Conservation (phyloP, 768 basidiomycete species). For the Boletus vermiculosoides region DNA sequence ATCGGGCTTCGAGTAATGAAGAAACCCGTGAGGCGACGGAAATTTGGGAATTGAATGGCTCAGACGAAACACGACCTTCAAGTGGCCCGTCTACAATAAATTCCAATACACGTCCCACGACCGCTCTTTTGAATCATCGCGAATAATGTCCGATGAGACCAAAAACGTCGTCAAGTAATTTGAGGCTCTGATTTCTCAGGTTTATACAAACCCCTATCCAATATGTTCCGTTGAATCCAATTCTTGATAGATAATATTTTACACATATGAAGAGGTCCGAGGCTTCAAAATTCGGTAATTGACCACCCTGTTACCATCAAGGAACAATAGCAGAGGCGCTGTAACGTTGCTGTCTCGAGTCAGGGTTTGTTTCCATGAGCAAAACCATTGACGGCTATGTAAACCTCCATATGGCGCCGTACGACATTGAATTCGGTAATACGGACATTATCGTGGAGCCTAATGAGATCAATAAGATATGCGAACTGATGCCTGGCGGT, state of each 20-base stretch:
- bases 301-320: neutral
- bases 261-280: neutral
- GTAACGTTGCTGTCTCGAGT: neutral
- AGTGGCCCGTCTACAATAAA: neutral
- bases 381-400: neutral
- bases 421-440: neutral
- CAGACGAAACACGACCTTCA: neutral
- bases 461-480: neutral
- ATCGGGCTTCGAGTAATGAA: no score
- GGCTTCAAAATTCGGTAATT: neutral
- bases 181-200: neutral
- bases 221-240: neutral
- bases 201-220: neutral
- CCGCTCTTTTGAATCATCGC: neutral
- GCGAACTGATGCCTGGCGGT: neutral
- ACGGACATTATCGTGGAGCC: slow-evolving; percentile 2
- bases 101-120: no score
- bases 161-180: neutral
- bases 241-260: neutral
- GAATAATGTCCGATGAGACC: slow-evolving; percentile 1
- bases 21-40: neutral
- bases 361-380: neutral
- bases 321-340: neutral
- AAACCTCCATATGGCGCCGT: neutral
- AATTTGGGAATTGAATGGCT: neutral